These are phyloP conservation scores for Anisodus tanguticus DNA, from an alignment of 257 asterid species.

Conservation along the genomic window DNA sequence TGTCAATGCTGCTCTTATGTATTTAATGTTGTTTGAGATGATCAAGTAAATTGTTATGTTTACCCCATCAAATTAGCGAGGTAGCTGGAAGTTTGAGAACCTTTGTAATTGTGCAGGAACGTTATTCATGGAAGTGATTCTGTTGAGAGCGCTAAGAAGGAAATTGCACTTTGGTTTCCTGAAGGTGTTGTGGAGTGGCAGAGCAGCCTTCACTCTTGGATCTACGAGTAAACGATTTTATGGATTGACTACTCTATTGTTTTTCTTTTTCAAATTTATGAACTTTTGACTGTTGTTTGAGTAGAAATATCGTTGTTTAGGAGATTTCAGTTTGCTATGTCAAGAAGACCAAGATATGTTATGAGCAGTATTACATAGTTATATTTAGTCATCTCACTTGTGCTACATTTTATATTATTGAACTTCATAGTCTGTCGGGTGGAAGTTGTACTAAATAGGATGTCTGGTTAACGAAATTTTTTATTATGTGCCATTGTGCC, in stretches of 20 bases:
- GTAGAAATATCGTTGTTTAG: background rate
- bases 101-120: constrained; percentile 43
- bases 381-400: background rate
- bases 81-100: background rate
- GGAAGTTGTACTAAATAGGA: background rate
- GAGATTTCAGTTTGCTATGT: background rate
- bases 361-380: background rate
- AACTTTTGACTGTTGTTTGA: background rate
- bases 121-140: constrained; percentile 94
- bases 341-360: background rate
- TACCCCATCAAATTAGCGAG: background rate
- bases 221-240: constrained; percentile 54
- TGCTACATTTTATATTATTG: no score
- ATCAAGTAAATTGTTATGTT: background rate
- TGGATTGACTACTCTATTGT: background rate
- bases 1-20: background rate
- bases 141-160: constrained; percentile 81
- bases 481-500: no score
- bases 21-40: background rate
- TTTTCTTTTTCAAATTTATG: background rate
- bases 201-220: constrained; percentile 80
- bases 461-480: no score
- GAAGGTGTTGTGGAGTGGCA: constrained; percentile 82
- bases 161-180: constrained; percentile 95
- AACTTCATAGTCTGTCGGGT: background rate